These are phyloP conservation scores for Carex littledalei DNA, from an alignment of 176 grass and related monocot genomes.

Conservation along the genomic window DNA sequence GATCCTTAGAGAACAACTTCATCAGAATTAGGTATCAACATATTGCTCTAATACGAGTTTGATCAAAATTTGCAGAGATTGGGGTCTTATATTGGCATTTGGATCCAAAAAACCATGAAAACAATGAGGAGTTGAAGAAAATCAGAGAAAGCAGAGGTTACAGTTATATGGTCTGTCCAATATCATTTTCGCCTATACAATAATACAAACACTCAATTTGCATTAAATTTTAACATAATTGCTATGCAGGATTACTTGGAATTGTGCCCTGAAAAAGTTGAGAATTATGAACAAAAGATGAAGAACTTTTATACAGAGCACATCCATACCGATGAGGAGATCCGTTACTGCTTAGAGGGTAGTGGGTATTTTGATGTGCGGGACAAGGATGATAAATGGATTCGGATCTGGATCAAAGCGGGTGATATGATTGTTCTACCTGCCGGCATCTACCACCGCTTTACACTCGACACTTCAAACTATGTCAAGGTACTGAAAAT, in stretches of 20 bases:
- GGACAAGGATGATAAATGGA: constrained; percentile 73
- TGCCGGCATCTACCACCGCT: constrained; percentile 84
- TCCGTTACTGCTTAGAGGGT: constrained; percentile 85
- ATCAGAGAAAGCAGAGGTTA: constrained; percentile 80
- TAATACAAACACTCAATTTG: not conserved
- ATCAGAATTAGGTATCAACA: not conserved
- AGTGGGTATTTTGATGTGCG: constrained; percentile 80
- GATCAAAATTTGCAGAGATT: constrained; percentile 50
- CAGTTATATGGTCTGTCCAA: constrained; percentile 61
- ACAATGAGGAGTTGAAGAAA: constrained; percentile 53
- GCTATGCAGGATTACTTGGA: constrained; percentile 62
- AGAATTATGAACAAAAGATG: constrained; percentile 87
- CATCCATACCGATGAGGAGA: constrained; percentile 88
- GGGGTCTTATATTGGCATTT: constrained; percentile 77
- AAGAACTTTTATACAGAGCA: constrained; percentile 83
- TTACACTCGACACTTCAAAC: constrained; percentile 57
- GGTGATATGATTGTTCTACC: constrained; percentile 88
- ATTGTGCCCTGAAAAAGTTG: constrained; percentile 70
- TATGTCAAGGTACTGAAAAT: constrained; percentile 49
- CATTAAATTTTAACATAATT: constrained; percentile 8
- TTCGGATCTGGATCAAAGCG: constrained; percentile 76
- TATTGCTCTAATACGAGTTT: not conserved
- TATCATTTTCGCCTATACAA: not conserved
- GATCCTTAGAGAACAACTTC: not conserved
- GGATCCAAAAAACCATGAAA: constrained; percentile 68